Evolutionary conservation across 202 grass and related monocot genomes (phyloP), one percentile per base, ranked within the genome.

Genomic region (Carex arenaria): DNA sequence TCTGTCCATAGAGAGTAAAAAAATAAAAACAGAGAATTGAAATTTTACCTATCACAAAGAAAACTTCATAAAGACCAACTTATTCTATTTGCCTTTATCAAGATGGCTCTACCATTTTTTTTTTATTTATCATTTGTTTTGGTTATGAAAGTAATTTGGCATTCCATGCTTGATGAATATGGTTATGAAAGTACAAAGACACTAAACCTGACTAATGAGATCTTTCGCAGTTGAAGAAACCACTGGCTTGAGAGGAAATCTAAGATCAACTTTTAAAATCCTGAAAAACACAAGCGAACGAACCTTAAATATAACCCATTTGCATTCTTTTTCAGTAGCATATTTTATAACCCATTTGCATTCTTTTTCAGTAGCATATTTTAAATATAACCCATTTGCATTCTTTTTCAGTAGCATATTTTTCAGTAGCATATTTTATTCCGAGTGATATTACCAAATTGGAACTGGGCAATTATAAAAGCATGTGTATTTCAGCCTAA

Each of bases 201-300:
- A 2, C 63, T 23, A 60, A 85, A 92, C 96, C 85, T 99, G 93
- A 26, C 89, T 90, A 61, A 99, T 96, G 1, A 96, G 87, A 51
- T 99, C 96, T 84, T 99, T 99, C 0, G 89, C 93, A 4, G 80
- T 63, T 7, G 89, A 72, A 70, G 96, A 99, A 86, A 99, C 89
- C 8, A 87, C 87, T 18, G 93, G 93, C 82, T 99, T 96, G 1
- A 64, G 4, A 1, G 96, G 96, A 34, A 96, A 99, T 65, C 92
- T 96, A 0, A 99, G 85, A 72, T 99, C 96, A 4, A 96, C 96
- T 80, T 99, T 99, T 40, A 94, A 72, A 76, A 99, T 99, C 91
- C 96, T 99, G 83, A 42, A 42, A 84, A 79, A 30, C 31, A 68
- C 18, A 85, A 15, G 59, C 19, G 69, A 32, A 31, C 28, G 4